These are phyloP conservation scores for Calonectria crousiana DNA, from an alignment of 2,329 filamentous ascomycete species.

Conservation along the genomic window DNA sequence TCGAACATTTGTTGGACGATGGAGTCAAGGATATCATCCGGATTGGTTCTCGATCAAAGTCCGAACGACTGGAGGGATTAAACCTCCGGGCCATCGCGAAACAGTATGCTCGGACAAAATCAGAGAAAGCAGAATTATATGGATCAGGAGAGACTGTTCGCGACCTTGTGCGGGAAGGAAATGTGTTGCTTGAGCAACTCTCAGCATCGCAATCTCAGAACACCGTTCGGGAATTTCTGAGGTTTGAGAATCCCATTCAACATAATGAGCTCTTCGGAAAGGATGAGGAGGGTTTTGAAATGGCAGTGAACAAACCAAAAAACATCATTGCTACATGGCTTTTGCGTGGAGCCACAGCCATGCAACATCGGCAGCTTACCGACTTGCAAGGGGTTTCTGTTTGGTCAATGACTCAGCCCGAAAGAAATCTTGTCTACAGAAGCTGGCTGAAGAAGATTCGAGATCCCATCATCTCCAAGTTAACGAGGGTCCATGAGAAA, in stretches of 20 bases:
- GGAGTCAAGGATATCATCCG: conserved; percentile 67
- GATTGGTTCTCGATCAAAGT: conserved; percentile 71
- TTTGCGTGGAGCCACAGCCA: background rate
- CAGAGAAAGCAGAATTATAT: background rate
- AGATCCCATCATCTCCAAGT: background rate
- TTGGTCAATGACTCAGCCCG: background rate
- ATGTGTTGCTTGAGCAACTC: background rate
- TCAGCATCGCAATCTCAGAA: background rate
- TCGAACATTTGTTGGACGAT: conserved; percentile 68
- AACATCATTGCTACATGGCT: background rate
- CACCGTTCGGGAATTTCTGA: background rate
- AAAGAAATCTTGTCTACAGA: background rate
- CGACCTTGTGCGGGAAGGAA: background rate
- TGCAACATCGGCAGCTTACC: background rate
- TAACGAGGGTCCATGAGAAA: background rate
- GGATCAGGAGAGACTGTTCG: background rate
- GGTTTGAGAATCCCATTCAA: background rate
- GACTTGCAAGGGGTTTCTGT: background rate
- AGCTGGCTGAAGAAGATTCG: background rate
- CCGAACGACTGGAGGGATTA: conserved; percentile 34
- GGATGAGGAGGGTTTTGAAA: background rate
- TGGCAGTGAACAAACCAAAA: background rate
- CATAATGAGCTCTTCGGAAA: background rate
- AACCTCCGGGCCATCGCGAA: conserved; percentile 4
- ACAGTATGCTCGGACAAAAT: background rate